These are phyloP conservation scores for Apophysomyces sp. DNA, from an alignment of 371 early-diverging fungal genomes.

Conservation along the genomic window DNA sequence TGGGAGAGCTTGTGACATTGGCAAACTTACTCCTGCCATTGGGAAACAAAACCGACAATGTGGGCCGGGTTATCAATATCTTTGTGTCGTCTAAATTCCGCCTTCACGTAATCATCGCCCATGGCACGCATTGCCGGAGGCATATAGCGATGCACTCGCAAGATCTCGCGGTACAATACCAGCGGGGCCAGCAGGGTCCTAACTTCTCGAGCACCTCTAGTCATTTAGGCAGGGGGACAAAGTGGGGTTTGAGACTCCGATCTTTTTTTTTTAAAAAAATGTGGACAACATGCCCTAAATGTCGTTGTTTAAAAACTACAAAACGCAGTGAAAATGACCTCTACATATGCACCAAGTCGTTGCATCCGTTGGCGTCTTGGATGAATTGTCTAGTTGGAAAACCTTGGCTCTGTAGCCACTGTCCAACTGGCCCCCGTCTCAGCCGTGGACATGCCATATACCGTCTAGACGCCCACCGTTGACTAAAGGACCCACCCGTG, in stretches of 20 bases:
- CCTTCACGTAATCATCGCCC: slow-evolving; percentile 69
- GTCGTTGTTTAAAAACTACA: too few relatives aligned
- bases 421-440: too few relatives aligned
- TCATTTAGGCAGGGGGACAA: neutral
- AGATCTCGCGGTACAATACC: slow-evolving; percentile 59
- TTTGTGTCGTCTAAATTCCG: slow-evolving; percentile 66
- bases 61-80: slow-evolving; percentile 64
- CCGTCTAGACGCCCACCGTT: too few relatives aligned
- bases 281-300: too few relatives aligned
- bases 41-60: slow-evolving; percentile 62
- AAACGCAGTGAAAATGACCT: too few relatives aligned
- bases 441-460: too few relatives aligned
- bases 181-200: slow-evolving; percentile 52
- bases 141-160: slow-evolving; percentile 56
- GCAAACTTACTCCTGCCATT: slow-evolving; percentile 61
- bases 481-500: too few relatives aligned
- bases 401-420: too few relatives aligned
- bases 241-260: neutral
- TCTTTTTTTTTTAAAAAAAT: neutral
- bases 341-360: too few relatives aligned
- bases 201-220: slow-evolving; percentile 16
- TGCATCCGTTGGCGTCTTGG: too few relatives aligned
- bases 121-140: slow-evolving; percentile 61
- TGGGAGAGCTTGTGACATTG: neutral
- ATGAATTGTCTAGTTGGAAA: too few relatives aligned